Conservation (phyloP, 176 grass and related monocot genomes). For the Elaeis guineensis region DNA sequence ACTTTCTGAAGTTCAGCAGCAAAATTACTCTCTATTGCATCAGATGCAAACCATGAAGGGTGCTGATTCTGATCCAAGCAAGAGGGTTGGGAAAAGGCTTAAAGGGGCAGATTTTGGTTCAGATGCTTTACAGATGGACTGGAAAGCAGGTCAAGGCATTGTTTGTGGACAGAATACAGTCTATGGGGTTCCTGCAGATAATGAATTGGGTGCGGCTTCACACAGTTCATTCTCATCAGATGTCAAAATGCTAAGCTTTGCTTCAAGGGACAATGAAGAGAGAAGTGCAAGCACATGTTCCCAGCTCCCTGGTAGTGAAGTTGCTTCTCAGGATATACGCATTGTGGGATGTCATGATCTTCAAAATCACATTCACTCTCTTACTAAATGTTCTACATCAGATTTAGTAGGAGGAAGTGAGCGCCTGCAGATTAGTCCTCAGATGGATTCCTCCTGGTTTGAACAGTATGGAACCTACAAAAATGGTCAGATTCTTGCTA, state of each 20-base stretch:
- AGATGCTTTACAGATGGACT: slow-evolving; percentile 49
- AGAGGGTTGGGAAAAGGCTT: slow-evolving; percentile 40
- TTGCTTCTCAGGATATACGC: no score
- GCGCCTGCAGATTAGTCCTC: slow-evolving; percentile 1
- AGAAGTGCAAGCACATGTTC: slow-evolving; percentile 3
- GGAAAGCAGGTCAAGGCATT: slow-evolving; percentile 49
- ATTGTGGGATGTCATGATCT: slow-evolving; percentile 7
- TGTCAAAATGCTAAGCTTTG: slow-evolving; percentile 13
- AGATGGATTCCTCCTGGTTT: slow-evolving; percentile 21
- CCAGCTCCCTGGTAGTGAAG: no score
- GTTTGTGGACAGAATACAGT: slow-evolving; percentile 40
- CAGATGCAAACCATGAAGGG: slow-evolving; percentile 74
- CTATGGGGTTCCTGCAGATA: slow-evolving; percentile 1
- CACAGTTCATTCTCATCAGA: not conserved
- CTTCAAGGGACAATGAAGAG: slow-evolving; percentile 15
- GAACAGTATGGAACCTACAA: slow-evolving; percentile 18
- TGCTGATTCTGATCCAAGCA: slow-evolving; percentile 48
- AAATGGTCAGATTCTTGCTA: slow-evolving; percentile 12
- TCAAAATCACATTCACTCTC: slow-evolving; percentile 2
- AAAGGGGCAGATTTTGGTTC: slow-evolving; percentile 51
- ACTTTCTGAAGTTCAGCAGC: slow-evolving; percentile 53
- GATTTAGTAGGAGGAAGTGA: slow-evolving; percentile 4
- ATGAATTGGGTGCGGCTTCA: not conserved
- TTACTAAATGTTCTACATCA: slow-evolving; percentile 9
- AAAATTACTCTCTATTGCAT: slow-evolving; percentile 67